Evolutionary conservation across 306 rosid species (phyloP).

Genomic region (Vachellia collinsii): DNA sequence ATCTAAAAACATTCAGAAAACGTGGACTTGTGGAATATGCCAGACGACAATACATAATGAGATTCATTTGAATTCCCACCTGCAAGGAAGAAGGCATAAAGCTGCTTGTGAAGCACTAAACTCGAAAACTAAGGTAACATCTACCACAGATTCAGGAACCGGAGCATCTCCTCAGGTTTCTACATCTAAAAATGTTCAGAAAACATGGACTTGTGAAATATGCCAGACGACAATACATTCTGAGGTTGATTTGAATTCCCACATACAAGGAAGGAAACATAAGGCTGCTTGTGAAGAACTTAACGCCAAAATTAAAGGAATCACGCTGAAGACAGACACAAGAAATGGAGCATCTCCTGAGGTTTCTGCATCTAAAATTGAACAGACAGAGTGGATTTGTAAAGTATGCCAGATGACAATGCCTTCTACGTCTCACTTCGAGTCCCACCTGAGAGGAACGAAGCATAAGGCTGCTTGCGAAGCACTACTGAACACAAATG

Average conservation of each 20-base stretch:
- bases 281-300: conserved; percentile 38
- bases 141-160: background rate
- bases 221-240: conserved; percentile 37
- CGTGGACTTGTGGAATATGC: too few relatives aligned
- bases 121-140: background rate
- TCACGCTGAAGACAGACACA: background rate
- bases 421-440: background rate
- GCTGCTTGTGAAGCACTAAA: conserved; percentile 41
- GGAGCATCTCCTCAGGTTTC: background rate
- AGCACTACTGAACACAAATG: conserved; percentile 45
- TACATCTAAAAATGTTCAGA: conserved; percentile 12
- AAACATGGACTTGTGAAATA: conserved; percentile 52
- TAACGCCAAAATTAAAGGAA: conserved; percentile 30
- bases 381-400: conserved; percentile 53
- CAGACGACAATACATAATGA: too few relatives aligned
- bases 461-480: conserved; percentile 43
- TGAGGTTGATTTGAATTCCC: conserved; percentile 12
- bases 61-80: conserved; percentile 39
- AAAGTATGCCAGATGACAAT: conserved; percentile 46
- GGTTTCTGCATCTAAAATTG: conserved; percentile 11
- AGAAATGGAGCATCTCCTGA: background rate
- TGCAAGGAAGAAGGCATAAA: conserved; percentile 45
- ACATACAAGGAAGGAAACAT: conserved; percentile 47
- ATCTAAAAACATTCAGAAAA: too few relatives aligned
- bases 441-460: conserved; percentile 36